These are phyloP conservation scores for Penicillium sp. DNA, from an alignment of 2,329 filamentous ascomycete species.

Conservation along the genomic window DNA sequence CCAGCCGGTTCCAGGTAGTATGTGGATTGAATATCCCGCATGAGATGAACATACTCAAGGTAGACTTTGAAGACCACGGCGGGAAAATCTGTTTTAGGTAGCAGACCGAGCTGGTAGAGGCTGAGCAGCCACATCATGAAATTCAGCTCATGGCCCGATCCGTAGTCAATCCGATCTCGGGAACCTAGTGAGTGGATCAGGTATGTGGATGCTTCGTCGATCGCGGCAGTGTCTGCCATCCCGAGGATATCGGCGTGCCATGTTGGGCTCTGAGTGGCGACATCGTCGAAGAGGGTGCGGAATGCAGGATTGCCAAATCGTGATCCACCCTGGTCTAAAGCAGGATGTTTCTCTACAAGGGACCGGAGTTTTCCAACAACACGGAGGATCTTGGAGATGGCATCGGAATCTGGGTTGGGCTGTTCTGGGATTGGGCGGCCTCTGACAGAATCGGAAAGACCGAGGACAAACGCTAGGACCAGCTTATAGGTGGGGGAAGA, in stretches of 20 bases:
- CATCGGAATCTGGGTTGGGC: slow-evolving; percentile 58
- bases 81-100: slow-evolving; percentile 68
- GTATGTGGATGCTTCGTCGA: slow-evolving; percentile 75
- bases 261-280: slow-evolving; percentile 38
- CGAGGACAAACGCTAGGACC: slow-evolving; percentile 81
- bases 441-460: slow-evolving; percentile 78
- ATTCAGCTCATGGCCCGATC: slow-evolving; percentile 95
- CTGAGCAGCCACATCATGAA: slow-evolving; percentile 97
- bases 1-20: slow-evolving; percentile 98
- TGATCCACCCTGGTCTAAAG: slow-evolving; percentile 82
- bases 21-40: slow-evolving; percentile 83
- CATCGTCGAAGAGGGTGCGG: slow-evolving; percentile 68
- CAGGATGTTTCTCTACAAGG: slow-evolving; percentile 69
- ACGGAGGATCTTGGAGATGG: slow-evolving; percentile 63
- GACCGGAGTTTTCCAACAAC: slow-evolving; percentile 70
- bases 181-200: slow-evolving; percentile 84
- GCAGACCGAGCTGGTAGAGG: slow-evolving; percentile 72
- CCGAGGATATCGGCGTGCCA: slow-evolving; percentile 46
- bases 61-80: slow-evolving; percentile 77
- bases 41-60: slow-evolving; percentile 75
- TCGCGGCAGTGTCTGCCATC: slow-evolving; percentile 48
- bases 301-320: slow-evolving; percentile 95
- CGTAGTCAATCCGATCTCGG: slow-evolving; percentile 86
- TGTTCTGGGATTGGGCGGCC: slow-evolving; percentile 31
- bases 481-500: slow-evolving; percentile 73